phyloP scores from a whole-genome alignment of 306 rosid species.

The Alnus glutinosa region DNA sequence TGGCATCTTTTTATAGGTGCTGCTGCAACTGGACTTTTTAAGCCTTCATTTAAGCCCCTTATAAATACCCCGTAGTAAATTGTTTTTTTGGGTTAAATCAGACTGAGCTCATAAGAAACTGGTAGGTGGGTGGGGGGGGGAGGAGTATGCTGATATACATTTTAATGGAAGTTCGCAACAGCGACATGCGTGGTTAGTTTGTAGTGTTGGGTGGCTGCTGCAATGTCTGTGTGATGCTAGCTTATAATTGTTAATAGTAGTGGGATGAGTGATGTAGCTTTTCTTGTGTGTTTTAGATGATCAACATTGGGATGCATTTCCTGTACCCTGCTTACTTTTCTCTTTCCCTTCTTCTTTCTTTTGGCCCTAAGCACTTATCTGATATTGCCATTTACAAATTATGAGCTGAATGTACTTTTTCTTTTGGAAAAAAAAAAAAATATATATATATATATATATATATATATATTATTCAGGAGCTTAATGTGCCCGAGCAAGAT shows the following conservation, averaged over 20 bases:
- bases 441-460: too few relatives aligned
- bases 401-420: not conserved
- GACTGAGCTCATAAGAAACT: not conserved
- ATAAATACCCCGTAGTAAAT: not conserved
- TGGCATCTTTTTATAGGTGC: not conserved
- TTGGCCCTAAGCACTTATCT: slow-evolving; percentile 16
- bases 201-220: too few relatives aligned
- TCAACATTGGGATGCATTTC: not conserved
- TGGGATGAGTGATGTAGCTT: not conserved
- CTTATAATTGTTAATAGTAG: too few relatives aligned
- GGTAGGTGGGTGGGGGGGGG: too few relatives aligned
- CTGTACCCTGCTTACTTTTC: not conserved
- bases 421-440: too few relatives aligned
- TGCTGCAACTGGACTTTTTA: not conserved
- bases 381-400: not conserved
- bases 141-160: not conserved
- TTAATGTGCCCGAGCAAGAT: slow-evolving; percentile 63
- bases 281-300: not conserved
- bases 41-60: not conserved
- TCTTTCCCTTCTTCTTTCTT: not conserved
- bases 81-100: not conserved
- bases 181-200: not conserved
- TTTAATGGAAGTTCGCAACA: not conserved
- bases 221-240: too few relatives aligned
- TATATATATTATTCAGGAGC: slow-evolving; percentile 38